These are phyloP conservation scores for Hypomontagnella submonticulosa DNA, from an alignment of 495 filamentous ascomycete genomes.

Conservation along the genomic window DNA sequence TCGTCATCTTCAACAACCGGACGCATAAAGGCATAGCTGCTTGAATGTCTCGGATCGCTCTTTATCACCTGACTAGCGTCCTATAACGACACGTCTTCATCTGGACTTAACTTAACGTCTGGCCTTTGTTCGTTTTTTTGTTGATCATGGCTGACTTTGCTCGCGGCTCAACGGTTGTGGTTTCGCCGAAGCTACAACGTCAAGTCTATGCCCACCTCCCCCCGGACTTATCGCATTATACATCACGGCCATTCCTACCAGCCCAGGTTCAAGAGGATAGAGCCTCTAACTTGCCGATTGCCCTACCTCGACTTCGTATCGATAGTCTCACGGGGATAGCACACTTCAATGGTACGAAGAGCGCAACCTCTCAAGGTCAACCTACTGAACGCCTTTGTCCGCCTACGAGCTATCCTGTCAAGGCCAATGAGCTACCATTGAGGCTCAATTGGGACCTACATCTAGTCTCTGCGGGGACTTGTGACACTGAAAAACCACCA, in stretches of 20 bases:
- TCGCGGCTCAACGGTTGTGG: slow-evolving; percentile 34
- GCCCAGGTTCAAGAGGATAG: slow-evolving; percentile 7
- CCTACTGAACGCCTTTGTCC: slow-evolving; percentile 8
- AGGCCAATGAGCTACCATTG: slow-evolving; percentile 19
- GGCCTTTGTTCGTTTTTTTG: slow-evolving; percentile 23
- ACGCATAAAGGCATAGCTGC: slow-evolving; percentile 45
- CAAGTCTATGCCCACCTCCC: slow-evolving; percentile 22
- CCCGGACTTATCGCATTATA: slow-evolving; percentile 29
- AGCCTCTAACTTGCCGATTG: slow-evolving; percentile 10
- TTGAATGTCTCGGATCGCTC: slow-evolving; percentile 41
- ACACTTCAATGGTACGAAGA: slow-evolving; percentile 19
- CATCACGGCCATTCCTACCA: slow-evolving; percentile 10
- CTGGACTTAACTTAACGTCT: not conserved
- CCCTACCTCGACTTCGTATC: slow-evolving; percentile 29
- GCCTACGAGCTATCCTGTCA: slow-evolving; percentile 8
- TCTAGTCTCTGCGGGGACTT: slow-evolving; percentile 11
- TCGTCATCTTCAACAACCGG: slow-evolving; percentile 31
- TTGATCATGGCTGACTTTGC: slow-evolving; percentile 39
- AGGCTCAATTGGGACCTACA: slow-evolving; percentile 31
- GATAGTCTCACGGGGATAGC: slow-evolving; percentile 12
- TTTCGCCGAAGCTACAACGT: slow-evolving; percentile 37
- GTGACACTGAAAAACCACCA: slow-evolving; percentile 16
- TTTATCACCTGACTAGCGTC: slow-evolving; percentile 41
- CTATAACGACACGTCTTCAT: slow-evolving; percentile 39
- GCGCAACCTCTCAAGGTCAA: slow-evolving; percentile 1